Conservation (phyloP, 2,329 filamentous ascomycete genomes). For the Ceratocystis papillata region DNA sequence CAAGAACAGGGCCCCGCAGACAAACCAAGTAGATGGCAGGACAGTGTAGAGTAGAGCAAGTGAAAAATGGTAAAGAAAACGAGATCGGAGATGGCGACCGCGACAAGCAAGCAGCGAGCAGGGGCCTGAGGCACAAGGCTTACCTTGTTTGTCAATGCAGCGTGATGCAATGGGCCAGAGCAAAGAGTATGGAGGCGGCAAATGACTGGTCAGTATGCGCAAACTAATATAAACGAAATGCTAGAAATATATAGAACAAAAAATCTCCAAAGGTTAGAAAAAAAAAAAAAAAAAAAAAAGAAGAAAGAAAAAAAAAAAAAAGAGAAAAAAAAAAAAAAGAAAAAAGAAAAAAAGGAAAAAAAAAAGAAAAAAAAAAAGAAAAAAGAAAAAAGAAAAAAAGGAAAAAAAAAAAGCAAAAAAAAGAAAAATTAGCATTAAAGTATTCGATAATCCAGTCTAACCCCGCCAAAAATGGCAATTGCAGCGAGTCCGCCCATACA, state of each 20-base stretch:
- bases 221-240: neutral
- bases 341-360: neutral
- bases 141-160: constrained; percentile 24
- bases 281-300: too few species aligned
- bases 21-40: constrained; percentile 1
- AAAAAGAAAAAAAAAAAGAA: too few species aligned
- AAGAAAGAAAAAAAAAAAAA: too few species aligned
- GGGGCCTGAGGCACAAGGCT: constrained; percentile 21
- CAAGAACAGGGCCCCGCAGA: neutral
- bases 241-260: neutral
- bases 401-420: too few species aligned
- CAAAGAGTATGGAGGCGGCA: neutral
- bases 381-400: too few species aligned
- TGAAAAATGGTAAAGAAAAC: neutral
- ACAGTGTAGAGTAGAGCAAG: constrained; percentile 2
- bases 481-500: too few species aligned
- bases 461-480: too few species aligned
- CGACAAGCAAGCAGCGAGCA: constrained; percentile 14
- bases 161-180: constrained; percentile 19
- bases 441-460: too few species aligned
- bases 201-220: neutral
- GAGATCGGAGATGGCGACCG: constrained; percentile 23
- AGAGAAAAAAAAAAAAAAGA: neutral
- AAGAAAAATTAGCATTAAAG: too few species aligned
- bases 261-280: neutral